Conservation (phyloP, 139 green algal species). For the Microglena sp. region DNA sequence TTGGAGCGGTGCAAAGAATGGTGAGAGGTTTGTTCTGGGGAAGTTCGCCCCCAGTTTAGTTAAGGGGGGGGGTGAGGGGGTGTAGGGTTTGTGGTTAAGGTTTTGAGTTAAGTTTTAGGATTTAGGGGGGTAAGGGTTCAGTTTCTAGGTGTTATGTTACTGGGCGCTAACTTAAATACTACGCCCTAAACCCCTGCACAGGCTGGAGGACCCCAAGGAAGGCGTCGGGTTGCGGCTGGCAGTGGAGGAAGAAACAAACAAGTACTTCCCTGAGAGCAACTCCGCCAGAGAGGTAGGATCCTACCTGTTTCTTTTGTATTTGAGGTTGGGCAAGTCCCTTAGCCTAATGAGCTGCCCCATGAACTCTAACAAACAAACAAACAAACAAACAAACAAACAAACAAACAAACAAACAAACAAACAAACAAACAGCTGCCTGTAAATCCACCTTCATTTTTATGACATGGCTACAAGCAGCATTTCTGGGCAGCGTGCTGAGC, state of each 20-base stretch:
- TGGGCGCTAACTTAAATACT: not conserved
- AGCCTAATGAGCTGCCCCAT: no score
- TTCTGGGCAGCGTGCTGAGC: no score
- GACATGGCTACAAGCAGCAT: no score
- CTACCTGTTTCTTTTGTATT: constrained; percentile 8
- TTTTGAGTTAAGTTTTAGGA: not conserved
- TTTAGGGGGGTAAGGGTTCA: not conserved
- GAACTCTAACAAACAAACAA: no score
- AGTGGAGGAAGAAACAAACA: constrained; percentile 59
- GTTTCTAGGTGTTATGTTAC: not conserved
- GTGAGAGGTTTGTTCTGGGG: constrained; percentile 25
- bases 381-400: no score
- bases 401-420: no score
- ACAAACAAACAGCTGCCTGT: no score
- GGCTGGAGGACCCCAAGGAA: constrained; percentile 35
- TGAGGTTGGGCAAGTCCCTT: no score
- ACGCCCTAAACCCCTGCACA: constrained; percentile 4
- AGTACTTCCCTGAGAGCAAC: constrained; percentile 77
- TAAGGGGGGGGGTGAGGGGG: no score
- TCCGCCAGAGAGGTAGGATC: constrained; percentile 60
- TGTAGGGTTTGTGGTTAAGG: not conserved
- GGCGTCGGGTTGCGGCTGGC: constrained; percentile 56
- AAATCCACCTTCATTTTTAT: no score
- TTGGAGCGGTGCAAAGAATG: constrained; percentile 59
- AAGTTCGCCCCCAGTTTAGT: not conserved